Percentiles rank a stretch among this genome's conserved stretches.
phyloP scores from a whole-genome alignment of 805 yeast species.

The Lipomyces japonicus region DNA sequence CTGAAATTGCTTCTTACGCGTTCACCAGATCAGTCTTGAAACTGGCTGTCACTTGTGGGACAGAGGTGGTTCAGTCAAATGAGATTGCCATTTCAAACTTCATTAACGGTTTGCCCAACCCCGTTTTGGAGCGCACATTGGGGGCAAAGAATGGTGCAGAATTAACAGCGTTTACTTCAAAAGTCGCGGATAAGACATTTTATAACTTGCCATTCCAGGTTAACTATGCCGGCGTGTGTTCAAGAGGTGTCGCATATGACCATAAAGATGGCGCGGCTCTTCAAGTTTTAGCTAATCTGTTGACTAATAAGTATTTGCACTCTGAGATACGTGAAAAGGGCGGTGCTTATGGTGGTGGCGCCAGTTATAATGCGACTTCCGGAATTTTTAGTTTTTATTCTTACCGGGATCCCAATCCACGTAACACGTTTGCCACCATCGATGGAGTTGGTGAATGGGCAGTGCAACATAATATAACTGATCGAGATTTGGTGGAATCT shows the following conservation, averaged over 20 bases:
- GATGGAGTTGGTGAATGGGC: conserved; percentile 50
- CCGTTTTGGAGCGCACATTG: conserved; percentile 8
- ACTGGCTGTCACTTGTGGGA: conserved; percentile 58
- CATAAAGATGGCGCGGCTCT: conserved; percentile 78
- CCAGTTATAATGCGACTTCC: conserved; percentile 71
- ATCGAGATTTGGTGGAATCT: conserved; percentile 76
- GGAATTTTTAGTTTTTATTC: conserved; percentile 82
- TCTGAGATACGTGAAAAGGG: conserved; percentile 90
- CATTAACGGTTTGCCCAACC: conserved; percentile 9
- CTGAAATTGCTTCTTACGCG: conserved; percentile 32
- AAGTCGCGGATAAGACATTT: conserved; percentile 41
- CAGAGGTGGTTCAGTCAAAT: conserved; percentile 32
- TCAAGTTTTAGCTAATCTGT: conserved; percentile 73
- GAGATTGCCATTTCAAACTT: conserved; percentile 14
- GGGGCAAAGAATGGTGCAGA: conserved; percentile 26
- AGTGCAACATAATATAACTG: conserved; percentile 50
- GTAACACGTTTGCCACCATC: conserved; percentile 62
- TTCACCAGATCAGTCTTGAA: conserved; percentile 36
- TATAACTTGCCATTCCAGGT: conserved; percentile 84
- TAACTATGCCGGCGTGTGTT: conserved; percentile 68
- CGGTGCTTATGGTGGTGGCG: conserved; percentile 98
- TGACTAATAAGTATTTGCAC: conserved; percentile 81
- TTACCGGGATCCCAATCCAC: conserved; percentile 89
- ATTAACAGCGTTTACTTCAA: neutral
- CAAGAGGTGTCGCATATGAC: conserved; percentile 62